Conservation (phyloP, 1,284 basidiomycete species). For the Phellopilus nigrolimitatus region DNA sequence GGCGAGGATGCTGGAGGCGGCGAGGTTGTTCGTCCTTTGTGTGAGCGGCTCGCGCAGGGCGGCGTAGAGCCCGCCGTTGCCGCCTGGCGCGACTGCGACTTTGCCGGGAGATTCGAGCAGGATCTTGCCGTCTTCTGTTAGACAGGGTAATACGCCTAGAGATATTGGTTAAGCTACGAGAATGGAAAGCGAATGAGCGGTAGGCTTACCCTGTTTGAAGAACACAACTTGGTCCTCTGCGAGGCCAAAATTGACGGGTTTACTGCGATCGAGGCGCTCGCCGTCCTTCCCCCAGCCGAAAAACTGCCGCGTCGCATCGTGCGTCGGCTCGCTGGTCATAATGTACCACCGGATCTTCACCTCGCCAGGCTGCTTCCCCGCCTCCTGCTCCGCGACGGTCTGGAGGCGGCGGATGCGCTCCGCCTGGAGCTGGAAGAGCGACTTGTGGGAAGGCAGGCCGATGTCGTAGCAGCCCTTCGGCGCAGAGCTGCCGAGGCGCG, state of each 20-base stretch:
- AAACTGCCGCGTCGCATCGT: slow-evolving; percentile 81
- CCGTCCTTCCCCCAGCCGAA: slow-evolving; percentile 40
- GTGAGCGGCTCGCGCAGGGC: slow-evolving; percentile 81
- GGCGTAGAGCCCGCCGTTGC: slow-evolving; percentile 96
- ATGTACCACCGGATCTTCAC: slow-evolving; percentile 92
- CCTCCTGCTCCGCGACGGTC: slow-evolving; percentile 60
- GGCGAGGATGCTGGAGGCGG: slow-evolving; percentile 70
- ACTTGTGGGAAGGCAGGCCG: slow-evolving; percentile 86
- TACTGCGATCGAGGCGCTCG: slow-evolving; percentile 28
- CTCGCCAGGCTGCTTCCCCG: slow-evolving; percentile 48
- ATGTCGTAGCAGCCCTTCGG: slow-evolving; percentile 99
- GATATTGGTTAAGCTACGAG: slow-evolving; percentile 16
- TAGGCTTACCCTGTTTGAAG: slow-evolving; percentile 88
- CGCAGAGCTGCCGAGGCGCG: slow-evolving; percentile 84
- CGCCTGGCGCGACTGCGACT: slow-evolving; percentile 93
- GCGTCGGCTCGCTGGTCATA: slow-evolving; percentile 98
- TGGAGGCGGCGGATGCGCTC: slow-evolving; percentile 88
- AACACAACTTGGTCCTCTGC: slow-evolving; percentile 75
- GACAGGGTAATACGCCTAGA: slow-evolving; percentile 89
- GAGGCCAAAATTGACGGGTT: slow-evolving; percentile 86
- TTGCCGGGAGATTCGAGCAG: slow-evolving; percentile 76
- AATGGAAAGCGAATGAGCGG: slow-evolving; percentile 8
- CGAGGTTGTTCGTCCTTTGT: slow-evolving; percentile 39
- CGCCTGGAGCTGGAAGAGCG: slow-evolving; percentile 95
- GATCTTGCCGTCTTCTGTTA: slow-evolving; percentile 93